phyloP scores from a whole-genome alignment of 179 eudicot genomes.

The Patellifolia procumbens region DNA sequence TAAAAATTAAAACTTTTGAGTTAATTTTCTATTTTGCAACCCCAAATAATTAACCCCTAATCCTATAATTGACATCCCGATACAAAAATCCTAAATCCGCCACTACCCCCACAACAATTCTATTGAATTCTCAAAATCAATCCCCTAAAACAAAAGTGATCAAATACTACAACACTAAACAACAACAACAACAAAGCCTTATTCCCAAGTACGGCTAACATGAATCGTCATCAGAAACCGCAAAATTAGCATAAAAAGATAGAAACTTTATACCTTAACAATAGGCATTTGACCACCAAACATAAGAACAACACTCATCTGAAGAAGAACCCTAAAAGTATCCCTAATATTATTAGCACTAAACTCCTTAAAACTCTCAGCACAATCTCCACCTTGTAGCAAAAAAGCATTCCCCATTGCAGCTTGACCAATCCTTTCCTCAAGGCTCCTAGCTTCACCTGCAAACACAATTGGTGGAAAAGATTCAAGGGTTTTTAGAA shows the following conservation, averaged over 20 bases:
- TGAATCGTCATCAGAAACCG: not conserved
- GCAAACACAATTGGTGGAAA: constrained; percentile 51
- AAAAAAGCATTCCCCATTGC: constrained; percentile 49
- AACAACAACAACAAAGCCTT: not conserved
- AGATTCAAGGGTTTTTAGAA: constrained; percentile 34
- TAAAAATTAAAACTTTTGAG: too few relatives aligned
- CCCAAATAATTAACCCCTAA: too few relatives aligned
- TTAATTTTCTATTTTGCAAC: too few relatives aligned
- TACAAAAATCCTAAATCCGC: too few relatives aligned
- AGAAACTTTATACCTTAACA: constrained; percentile 29
- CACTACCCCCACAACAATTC: too few relatives aligned
- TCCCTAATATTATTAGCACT: constrained; percentile 52
- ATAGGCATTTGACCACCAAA: constrained; percentile 57
- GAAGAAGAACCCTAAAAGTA: constrained; percentile 49
- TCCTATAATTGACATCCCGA: too few relatives aligned
- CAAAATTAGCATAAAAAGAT: not conserved
- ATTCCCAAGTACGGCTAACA: not conserved
- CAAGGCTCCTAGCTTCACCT: constrained; percentile 44
- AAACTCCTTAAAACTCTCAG: constrained; percentile 56
- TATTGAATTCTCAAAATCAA: too few relatives aligned
- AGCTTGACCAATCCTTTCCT: constrained; percentile 44
- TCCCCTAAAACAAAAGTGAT: too few relatives aligned
- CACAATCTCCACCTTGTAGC: constrained; percentile 45
- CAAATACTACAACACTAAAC: not conserved
- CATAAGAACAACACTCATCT: constrained; percentile 55